Evolutionary conservation across 768 basidiomycete genomes (phyloP).

Genomic region (Mycena floridula): DNA sequence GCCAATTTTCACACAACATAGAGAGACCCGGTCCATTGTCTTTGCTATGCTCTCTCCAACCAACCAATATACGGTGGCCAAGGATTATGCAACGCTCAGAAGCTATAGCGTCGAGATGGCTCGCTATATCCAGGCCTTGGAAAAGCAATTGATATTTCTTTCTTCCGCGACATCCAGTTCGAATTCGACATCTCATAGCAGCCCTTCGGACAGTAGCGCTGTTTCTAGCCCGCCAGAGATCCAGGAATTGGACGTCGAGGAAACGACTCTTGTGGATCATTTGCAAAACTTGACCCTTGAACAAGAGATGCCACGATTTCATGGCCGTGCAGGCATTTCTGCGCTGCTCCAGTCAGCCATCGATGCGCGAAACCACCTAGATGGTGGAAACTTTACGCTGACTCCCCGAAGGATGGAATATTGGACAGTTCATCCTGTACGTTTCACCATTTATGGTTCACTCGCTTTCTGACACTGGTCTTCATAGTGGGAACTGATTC

Average conservation of each 20-base stretch:
- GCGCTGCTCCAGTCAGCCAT: neutral
- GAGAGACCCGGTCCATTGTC: neutral
- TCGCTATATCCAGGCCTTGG: neutral
- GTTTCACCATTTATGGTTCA: neutral
- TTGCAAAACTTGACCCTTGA: neutral
- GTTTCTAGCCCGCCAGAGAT: neutral
- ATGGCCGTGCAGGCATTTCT: neutral
- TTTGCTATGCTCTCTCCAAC: neutral
- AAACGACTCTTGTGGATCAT: neutral
- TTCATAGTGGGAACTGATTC: neutral
- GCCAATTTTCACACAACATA: neutral
- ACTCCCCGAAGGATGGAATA: neutral
- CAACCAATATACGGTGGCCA: neutral
- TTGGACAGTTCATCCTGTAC: neutral
- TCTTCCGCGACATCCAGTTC: neutral
- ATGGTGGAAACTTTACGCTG: neutral
- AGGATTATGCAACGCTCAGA: neutral
- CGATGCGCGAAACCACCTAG: neutral
- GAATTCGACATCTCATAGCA: neutral
- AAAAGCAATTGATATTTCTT: neutral
- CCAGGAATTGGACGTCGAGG: neutral
- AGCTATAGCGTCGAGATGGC: neutral
- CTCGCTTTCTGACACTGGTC: too few species aligned
- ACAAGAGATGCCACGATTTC: neutral
- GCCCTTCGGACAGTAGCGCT: neutral